phyloP scores from a whole-genome alignment of 2,329 filamentous ascomycete species.

The Neopestalotiopsis sp. region DNA sequence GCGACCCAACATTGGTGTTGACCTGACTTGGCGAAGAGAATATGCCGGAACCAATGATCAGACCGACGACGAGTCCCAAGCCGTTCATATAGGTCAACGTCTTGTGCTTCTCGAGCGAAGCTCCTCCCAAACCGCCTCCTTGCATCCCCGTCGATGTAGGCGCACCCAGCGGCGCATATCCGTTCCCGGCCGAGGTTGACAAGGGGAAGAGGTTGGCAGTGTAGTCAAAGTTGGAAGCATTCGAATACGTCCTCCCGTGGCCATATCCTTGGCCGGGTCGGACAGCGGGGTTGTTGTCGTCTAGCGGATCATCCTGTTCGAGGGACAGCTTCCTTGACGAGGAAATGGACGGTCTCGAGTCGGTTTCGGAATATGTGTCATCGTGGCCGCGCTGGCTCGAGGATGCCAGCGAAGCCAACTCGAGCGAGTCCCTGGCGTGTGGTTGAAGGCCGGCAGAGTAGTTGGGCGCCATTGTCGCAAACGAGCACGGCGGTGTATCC shows the following conservation, averaged over 20 bases:
- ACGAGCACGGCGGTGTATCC: background rate
- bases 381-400: conserved; percentile 67
- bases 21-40: conserved; percentile 95
- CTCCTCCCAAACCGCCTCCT: conserved; percentile 67
- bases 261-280: conserved; percentile 46
- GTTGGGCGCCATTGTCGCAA: conserved; percentile 41
- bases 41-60: conserved; percentile 96
- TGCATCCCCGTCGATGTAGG: conserved; percentile 61
- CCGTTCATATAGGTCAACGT: conserved; percentile 95
- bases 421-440: conserved; percentile 83
- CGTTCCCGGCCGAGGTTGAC: conserved; percentile 74
- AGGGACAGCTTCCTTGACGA: conserved; percentile 93
- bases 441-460: conserved; percentile 50
- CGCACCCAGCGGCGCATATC: conserved; percentile 85
- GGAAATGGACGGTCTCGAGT: conserved; percentile 83
- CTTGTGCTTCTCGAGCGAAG: conserved; percentile 93
- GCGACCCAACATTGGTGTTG: conserved; percentile 87
- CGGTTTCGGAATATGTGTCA: conserved; percentile 66
- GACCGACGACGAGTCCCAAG: conserved; percentile 83
- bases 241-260: conserved; percentile 77
- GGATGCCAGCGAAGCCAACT: conserved; percentile 92
- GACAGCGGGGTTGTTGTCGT: conserved; percentile 60
- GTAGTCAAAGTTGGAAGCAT: conserved; percentile 95
- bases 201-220: conserved; percentile 91
- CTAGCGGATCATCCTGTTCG: conserved; percentile 82